Evolutionary conservation across 2,329 filamentous ascomycete genomes (phyloP).

Genomic region (Pezicula carpinea): DNA sequence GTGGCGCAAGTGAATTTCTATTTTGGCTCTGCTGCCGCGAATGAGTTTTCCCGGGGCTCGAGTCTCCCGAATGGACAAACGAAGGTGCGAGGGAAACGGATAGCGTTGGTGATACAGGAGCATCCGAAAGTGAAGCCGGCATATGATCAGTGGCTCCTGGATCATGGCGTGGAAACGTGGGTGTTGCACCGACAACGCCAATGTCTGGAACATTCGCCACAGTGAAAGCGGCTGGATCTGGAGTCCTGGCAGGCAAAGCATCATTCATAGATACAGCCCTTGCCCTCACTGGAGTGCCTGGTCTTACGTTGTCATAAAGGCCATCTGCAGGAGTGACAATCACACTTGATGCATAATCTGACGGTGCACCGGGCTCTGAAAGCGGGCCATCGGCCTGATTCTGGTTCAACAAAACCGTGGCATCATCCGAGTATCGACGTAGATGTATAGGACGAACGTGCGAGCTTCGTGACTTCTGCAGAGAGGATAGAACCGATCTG

Average conservation of each 20-base stretch:
- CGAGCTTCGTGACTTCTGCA: conserved; percentile 77
- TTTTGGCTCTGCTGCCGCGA: conserved; percentile 24
- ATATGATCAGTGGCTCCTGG: conserved; percentile 12
- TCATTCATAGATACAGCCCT: conserved; percentile 29
- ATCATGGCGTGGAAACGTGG: conserved; percentile 30
- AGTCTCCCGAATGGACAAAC: conserved; percentile 17
- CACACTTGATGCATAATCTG: conserved; percentile 28
- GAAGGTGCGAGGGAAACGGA: conserved; percentile 24
- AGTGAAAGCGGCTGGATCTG: conserved; percentile 19
- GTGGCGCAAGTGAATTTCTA: conserved; percentile 38
- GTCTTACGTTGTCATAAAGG: conserved; percentile 9
- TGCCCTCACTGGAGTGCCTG: conserved; percentile 12
- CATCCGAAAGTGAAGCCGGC: conserved; percentile 20
- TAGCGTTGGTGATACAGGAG: conserved; percentile 30
- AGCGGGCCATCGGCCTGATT: conserved; percentile 34
- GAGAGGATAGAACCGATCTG: conserved; percentile 78
- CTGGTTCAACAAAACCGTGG: conserved; percentile 8
- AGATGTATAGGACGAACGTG: conserved; percentile 64
- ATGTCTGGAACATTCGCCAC: conserved; percentile 25
- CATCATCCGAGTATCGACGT: conserved; percentile 65
- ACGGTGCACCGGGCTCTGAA: conserved; percentile 36
- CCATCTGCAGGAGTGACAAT: conserved; percentile 35
- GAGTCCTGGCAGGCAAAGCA: conserved; percentile 9
- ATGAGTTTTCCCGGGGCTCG: conserved; percentile 26
- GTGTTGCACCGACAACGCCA: conserved; percentile 33